These are phyloP conservation scores for Bremia lactucae DNA, from an alignment of 352 stramenopile species.

Conservation along the genomic window DNA sequence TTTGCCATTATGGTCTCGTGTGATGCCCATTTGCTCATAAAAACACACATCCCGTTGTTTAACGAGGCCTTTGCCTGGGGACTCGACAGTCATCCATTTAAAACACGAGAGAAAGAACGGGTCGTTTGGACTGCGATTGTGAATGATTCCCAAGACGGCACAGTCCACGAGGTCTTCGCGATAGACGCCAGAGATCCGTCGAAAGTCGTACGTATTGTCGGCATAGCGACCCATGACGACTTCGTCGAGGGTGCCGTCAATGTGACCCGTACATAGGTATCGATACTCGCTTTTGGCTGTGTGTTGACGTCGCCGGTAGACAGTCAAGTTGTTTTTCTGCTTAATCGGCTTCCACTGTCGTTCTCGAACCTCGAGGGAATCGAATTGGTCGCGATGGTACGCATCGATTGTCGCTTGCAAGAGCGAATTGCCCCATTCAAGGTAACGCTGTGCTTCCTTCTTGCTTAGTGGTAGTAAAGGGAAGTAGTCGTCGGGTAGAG, in stretches of 20 bases:
- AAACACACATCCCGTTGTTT: conserved; percentile 75
- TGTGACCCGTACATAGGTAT: conserved; percentile 49
- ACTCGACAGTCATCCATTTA: conserved; percentile 77
- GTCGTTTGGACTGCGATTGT: conserved; percentile 28
- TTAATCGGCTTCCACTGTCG: conserved; percentile 69
- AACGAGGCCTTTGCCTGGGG: conserved; percentile 52
- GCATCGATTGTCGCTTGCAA: conserved; percentile 57
- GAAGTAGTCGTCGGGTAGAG: conserved; percentile 53
- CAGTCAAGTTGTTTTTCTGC: conserved; percentile 41
- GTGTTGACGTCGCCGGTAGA: conserved; percentile 41
- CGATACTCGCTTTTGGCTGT: conserved; percentile 42
- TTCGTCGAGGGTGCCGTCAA: conserved; percentile 63
- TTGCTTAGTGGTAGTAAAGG: conserved; percentile 33
- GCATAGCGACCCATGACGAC: conserved; percentile 69
- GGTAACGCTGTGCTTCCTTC: conserved; percentile 39
- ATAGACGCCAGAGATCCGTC: conserved; percentile 61
- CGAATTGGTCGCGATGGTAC: conserved; percentile 57
- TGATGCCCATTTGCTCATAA: conserved; percentile 67
- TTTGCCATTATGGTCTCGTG: conserved; percentile 55
- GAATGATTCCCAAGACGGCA: conserved; percentile 55
- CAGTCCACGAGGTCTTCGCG: conserved; percentile 70
- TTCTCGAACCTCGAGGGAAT: conserved; percentile 46
- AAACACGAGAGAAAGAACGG: conserved; percentile 71
- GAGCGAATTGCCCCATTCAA: conserved; percentile 51
- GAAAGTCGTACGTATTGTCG: conserved; percentile 56